A percentile compares a stretch with the other conserved stretches of the same genome.
Evolutionary conservation across 2,329 filamentous ascomycete genomes (phyloP).

Genomic region (Cylindrodendrum hubeiense): DNA sequence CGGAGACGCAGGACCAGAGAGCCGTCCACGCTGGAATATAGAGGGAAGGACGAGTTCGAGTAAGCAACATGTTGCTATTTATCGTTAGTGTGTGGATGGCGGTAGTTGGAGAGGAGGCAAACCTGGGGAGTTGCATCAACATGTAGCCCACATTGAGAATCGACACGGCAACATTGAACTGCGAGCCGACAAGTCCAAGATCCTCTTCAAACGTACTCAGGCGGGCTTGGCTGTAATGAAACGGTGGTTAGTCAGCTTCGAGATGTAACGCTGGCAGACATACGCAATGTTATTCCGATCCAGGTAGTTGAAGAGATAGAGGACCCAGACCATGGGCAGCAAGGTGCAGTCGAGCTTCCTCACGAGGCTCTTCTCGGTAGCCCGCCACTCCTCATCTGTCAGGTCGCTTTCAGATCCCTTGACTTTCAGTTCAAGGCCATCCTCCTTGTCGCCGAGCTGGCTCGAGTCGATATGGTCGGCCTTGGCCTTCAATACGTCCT

Average conservation of each 20-base stretch:
- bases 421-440: background rate
- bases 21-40: slow-evolving; percentile 34
- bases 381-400: background rate
- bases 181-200: slow-evolving; percentile 36
- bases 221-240: slow-evolving; percentile 35
- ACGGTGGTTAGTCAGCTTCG: background rate
- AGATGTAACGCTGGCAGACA: background rate
- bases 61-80: slow-evolving; percentile 29
- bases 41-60: slow-evolving; percentile 30
- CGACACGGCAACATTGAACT: slow-evolving; percentile 42
- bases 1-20: slow-evolving; percentile 40
- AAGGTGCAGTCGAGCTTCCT: slow-evolving; percentile 31
- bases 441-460: background rate
- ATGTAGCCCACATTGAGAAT: slow-evolving; percentile 40
- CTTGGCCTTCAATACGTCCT: background rate
- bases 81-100: background rate
- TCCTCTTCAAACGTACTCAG: slow-evolving; percentile 40
- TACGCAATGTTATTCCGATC: slow-evolving; percentile 37
- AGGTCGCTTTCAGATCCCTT: background rate
- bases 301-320: slow-evolving; percentile 40
- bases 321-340: slow-evolving; percentile 37
- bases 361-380: slow-evolving; percentile 33
- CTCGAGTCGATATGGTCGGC: background rate
- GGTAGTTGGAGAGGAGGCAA: slow-evolving; percentile 23
- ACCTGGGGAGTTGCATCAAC: background rate